phyloP scores from a whole-genome alignment of 768 basidiomycete genomes.

The Asterophora lycoperdoides region DNA sequence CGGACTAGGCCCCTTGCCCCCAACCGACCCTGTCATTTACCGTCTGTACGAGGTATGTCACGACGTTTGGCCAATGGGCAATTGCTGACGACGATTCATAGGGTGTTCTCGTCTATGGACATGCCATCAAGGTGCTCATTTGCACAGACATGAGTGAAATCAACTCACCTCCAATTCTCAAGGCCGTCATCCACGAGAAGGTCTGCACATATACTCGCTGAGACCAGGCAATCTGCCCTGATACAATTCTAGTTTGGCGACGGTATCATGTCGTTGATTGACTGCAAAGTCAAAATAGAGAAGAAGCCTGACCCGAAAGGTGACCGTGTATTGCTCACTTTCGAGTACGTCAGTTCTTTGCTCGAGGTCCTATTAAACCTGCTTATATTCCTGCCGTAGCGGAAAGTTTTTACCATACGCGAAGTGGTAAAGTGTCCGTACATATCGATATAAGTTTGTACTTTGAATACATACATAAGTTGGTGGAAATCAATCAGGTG shows the following conservation, averaged over 20 bases:
- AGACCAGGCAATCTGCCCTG: not conserved
- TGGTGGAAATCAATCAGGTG: not conserved
- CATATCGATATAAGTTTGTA: not conserved
- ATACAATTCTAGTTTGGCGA: slow-evolving; percentile 60
- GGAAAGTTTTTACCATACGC: slow-evolving; percentile 77
- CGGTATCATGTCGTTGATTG: slow-evolving; percentile 88
- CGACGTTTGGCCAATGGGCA: not conserved
- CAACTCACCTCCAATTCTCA: not conserved
- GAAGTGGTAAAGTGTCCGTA: slow-evolving; percentile 45
- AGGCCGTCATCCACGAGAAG: slow-evolving; percentile 79
- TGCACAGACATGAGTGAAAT: not conserved
- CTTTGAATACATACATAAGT: not conserved
- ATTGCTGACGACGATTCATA: slow-evolving; percentile 18
- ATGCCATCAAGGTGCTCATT: slow-evolving; percentile 62
- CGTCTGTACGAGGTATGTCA: slow-evolving; percentile 70
- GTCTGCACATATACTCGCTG: slow-evolving; percentile 22
- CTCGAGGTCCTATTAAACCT: not conserved
- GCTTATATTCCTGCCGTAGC: slow-evolving; percentile 30
- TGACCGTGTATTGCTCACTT: slow-evolving; percentile 73
- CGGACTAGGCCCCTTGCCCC: slow-evolving; percentile 64
- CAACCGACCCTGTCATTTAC: slow-evolving; percentile 77
- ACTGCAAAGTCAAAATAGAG: slow-evolving; percentile 66
- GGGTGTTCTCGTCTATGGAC: slow-evolving; percentile 74
- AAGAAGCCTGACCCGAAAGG: slow-evolving; percentile 75
- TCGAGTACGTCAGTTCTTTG: slow-evolving; percentile 53